Evolutionary conservation across 306 rosid genomes (phyloP), one percentile per base, ranked within the genome.

Genomic region (Comarum palustre): DNA sequence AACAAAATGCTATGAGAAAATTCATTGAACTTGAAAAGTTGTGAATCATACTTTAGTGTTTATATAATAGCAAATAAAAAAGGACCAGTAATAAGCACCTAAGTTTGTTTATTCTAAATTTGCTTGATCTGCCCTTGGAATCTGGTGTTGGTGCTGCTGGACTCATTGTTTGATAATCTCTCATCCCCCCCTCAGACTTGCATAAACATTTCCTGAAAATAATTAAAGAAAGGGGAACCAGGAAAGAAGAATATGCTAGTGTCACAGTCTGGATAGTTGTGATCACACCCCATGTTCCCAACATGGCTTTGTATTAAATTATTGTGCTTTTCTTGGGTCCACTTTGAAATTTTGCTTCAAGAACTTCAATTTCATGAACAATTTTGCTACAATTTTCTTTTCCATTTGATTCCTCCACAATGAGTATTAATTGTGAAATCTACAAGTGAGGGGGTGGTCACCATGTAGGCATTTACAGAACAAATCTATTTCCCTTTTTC

Each of bases 101-200:
- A 66, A 17, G 68, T 41, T 68, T 61, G 4, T 61, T 47, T 66
- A 66, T n/a, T 45, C 64, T 73, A 58, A 31, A 60, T 77, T 62
- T 73, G 48, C 77, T 70, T 85, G 89, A 80, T 85, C 80, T 65
- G 80, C 79, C 75, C 77, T 86, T 75, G 91, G 82, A 81, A 78
- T 67, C 79, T 72, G 84, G 77, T 77, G 74, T 75, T 55, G 58
- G 59, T 34, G 59, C 58, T 68, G 79, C 71, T 64, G 76, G 67
- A 60, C 50, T 69, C 75, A 61, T 17, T 32, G 43, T 66, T 75
- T 76, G 76, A 79, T 57, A 79, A 75, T 29, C 68, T 25, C 48
- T 51, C 13, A 41, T 51, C 27, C 58, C 14, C 58, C 27, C 20
- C 58, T 52, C n/a, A n/a, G 58, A 55, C 55, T 25, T 51, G 31